Conservation (phyloP, 495 filamentous ascomycete genomes). For the Bryoglossum gracile region DNA sequence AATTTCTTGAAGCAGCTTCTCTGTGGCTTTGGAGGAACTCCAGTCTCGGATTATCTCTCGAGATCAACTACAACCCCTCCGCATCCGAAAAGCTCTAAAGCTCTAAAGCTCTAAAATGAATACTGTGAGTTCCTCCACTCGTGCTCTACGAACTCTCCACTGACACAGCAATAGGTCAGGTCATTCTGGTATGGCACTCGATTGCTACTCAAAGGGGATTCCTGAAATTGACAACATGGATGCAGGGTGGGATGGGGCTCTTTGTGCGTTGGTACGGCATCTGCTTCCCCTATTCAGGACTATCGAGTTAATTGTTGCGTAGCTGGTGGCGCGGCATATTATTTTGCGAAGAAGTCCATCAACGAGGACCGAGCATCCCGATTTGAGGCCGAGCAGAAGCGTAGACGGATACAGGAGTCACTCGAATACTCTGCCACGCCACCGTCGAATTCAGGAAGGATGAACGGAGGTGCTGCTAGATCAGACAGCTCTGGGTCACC, state of each 20-base stretch:
- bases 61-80: too few relatives aligned
- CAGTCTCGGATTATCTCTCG: too few relatives aligned
- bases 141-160: slow-evolving; percentile 2
- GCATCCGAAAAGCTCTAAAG: too few relatives aligned
- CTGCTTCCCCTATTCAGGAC: not conserved
- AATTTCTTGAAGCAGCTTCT: too few relatives aligned
- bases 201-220: not conserved
- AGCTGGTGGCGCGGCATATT: slow-evolving; percentile 91
- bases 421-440: slow-evolving; percentile 47
- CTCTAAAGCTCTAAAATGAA: slow-evolving; percentile 35
- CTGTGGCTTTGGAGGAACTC: too few relatives aligned
- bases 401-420: slow-evolving; percentile 52
- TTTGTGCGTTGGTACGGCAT: slow-evolving; percentile 70
- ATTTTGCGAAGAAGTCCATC: slow-evolving; percentile 91
- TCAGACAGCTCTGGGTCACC: slow-evolving; percentile 62
- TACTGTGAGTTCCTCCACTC: slow-evolving; percentile 25
- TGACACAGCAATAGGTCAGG: slow-evolving; percentile 40
- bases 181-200: slow-evolving; percentile 49
- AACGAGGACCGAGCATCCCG: slow-evolving; percentile 74
- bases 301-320: slow-evolving; percentile 10
- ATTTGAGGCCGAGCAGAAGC: slow-evolving; percentile 58
- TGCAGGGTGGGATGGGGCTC: slow-evolving; percentile 77
- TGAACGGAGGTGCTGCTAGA: slow-evolving; percentile 34
- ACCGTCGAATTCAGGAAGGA: slow-evolving; percentile 24
- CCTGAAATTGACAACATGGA: slow-evolving; percentile 4